A percentile compares a stretch with the other conserved stretches of the same genome.
phyloP scores from a whole-genome alignment of 768 basidiomycete genomes.

The Xerocomellus dryophilus region DNA sequence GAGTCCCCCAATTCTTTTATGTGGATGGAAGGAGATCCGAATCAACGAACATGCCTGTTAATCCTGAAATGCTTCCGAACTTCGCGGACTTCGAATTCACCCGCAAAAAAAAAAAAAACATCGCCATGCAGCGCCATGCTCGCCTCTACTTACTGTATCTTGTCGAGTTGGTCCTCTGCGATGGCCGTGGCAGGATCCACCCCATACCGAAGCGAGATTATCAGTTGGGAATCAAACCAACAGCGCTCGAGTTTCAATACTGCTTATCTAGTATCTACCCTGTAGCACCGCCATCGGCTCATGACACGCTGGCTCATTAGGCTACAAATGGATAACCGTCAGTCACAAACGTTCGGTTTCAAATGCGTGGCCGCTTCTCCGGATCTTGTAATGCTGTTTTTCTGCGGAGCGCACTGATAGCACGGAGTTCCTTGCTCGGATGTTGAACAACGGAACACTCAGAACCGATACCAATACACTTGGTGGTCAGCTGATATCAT shows the following conservation, averaged over 20 bases:
- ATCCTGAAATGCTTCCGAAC: slow-evolving; percentile 22
- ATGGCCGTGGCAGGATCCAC: slow-evolving; percentile 16
- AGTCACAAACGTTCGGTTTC: neutral
- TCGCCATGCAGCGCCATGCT: neutral
- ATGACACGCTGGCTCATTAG: slow-evolving; percentile 2
- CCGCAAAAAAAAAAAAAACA: neutral
- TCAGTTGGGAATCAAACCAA: slow-evolving; percentile 8
- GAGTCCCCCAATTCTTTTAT: slow-evolving; percentile 14
- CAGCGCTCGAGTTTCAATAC: slow-evolving; percentile 7
- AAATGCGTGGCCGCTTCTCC: neutral
- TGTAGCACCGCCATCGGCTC: slow-evolving; percentile 18
- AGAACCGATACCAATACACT: slow-evolving; percentile 8
- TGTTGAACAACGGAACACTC: neutral
- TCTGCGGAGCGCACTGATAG: neutral
- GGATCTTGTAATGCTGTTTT: neutral
- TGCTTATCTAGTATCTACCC: neutral
- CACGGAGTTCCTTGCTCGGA: slow-evolving; percentile 7
- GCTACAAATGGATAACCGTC: neutral
- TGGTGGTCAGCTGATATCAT: slow-evolving; percentile 19
- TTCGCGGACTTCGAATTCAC: slow-evolving; percentile 27
- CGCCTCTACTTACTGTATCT: neutral
- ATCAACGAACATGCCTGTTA: slow-evolving; percentile 1
- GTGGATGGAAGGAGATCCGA: slow-evolving; percentile 12
- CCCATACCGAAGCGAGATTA: slow-evolving; percentile 8
- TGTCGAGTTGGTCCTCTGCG: neutral